Conservation (phyloP, 2,329 filamentous ascomycete species). For the Metarhizium humberi region DNA sequence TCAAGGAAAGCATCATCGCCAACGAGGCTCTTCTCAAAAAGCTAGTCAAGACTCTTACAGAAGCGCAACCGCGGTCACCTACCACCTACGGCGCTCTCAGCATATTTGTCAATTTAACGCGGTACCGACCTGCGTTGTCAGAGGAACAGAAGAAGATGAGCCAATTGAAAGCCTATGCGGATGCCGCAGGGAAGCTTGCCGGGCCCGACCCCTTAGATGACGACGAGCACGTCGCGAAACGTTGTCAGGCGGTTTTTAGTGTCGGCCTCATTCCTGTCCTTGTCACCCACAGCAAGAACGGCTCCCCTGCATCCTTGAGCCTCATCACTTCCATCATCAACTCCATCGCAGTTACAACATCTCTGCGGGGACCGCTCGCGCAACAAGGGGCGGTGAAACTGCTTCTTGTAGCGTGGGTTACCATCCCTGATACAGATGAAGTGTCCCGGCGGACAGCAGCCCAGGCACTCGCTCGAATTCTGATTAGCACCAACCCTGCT, state of each 20-base stretch:
- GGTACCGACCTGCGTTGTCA: slow-evolving; percentile 65
- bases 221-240: slow-evolving; percentile 62
- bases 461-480: slow-evolving; percentile 73
- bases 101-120: slow-evolving; percentile 76
- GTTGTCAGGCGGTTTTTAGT: slow-evolving; percentile 72
- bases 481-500: slow-evolving; percentile 77
- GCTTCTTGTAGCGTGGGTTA: slow-evolving; percentile 60
- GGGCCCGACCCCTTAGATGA: slow-evolving; percentile 61
- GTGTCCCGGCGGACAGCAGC: slow-evolving; percentile 51
- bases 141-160: slow-evolving; percentile 90
- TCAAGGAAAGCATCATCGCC: slow-evolving; percentile 71
- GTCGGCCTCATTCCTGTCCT: slow-evolving; percentile 70
- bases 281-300: slow-evolving; percentile 63
- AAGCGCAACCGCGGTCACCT: slow-evolving; percentile 54
- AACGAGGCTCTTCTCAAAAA: slow-evolving; percentile 60
- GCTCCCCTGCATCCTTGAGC: slow-evolving; percentile 59
- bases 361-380: slow-evolving; percentile 68
- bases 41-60: slow-evolving; percentile 54
- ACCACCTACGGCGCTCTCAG: slow-evolving; percentile 79
- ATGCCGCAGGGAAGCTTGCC: slow-evolving; percentile 61
- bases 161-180: slow-evolving; percentile 89
- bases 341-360: slow-evolving; percentile 64
- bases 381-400: slow-evolving; percentile 92
- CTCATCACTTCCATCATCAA: slow-evolving; percentile 71
- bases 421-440: slow-evolving; percentile 44